Percentiles rank a stretch among this genome's conserved stretches.
These are phyloP conservation scores for Ceratobasidium sp. DNA, from an alignment of 1,284 basidiomycete genomes.

Conservation along the genomic window DNA sequence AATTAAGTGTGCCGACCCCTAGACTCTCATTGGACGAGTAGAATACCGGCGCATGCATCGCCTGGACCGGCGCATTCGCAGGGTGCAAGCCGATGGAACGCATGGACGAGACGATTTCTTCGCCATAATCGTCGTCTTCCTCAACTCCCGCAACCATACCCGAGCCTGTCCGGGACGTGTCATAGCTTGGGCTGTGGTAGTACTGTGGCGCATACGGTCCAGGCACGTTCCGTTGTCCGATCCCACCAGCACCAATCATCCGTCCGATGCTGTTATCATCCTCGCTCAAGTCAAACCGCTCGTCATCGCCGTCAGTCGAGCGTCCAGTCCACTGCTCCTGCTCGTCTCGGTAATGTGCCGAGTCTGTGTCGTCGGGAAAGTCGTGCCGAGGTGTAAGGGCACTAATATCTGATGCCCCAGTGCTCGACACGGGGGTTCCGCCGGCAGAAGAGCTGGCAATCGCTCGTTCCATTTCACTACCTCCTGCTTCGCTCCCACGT, in stretches of 20 bases:
- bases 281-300: constrained; percentile 26
- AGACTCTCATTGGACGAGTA: constrained; percentile 32
- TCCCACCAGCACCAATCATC: constrained; percentile 38
- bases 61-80: neutral
- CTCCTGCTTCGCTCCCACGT: constrained; percentile 31
- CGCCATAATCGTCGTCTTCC: constrained; percentile 25
- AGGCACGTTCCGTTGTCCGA: constrained; percentile 16
- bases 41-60: constrained; percentile 22
- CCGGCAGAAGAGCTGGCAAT: constrained; percentile 37
- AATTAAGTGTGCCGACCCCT: constrained; percentile 11
- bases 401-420: constrained; percentile 27
- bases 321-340: constrained; percentile 28
- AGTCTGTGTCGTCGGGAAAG: constrained; percentile 30
- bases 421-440: constrained; percentile 33
- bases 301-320: constrained; percentile 34
- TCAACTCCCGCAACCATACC: constrained; percentile 27
- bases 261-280: constrained; percentile 34
- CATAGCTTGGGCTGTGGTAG: neutral
- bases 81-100: constrained; percentile 2
- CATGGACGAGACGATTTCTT: constrained; percentile 22
- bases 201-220: constrained; percentile 20
- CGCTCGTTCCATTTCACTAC: constrained; percentile 33
- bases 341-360: constrained; percentile 17
- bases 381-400: constrained; percentile 27
- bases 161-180: neutral